Evolutionary conservation across 352 stramenopile genomes (phyloP).

Genomic region (Globisporangium alternatum): DNA sequence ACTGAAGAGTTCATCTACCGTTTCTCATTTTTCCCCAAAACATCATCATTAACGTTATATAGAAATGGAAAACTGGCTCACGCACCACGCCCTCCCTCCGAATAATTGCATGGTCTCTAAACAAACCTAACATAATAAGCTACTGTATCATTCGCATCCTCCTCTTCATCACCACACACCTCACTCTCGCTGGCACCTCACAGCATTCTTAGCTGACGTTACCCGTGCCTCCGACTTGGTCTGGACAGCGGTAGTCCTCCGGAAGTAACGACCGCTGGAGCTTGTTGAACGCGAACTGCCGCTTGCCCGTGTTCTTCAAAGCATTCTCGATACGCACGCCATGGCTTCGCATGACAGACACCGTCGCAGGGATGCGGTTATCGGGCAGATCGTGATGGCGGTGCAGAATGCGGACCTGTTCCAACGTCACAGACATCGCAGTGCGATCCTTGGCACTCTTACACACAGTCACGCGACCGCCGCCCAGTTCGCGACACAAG

Average conservation of each 20-base stretch:
- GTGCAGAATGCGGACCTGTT: slow-evolving; percentile 89
- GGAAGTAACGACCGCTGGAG: slow-evolving; percentile 84
- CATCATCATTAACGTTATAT: slow-evolving; percentile 9
- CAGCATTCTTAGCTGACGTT: slow-evolving; percentile 67
- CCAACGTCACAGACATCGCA: slow-evolving; percentile 96
- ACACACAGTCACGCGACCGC: slow-evolving; percentile 93
- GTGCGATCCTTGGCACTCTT: slow-evolving; percentile 98
- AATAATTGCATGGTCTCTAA: slow-evolving; percentile 9
- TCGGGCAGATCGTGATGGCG: slow-evolving; percentile 76
- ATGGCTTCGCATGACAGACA: slow-evolving; percentile 86
- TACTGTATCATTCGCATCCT: slow-evolving; percentile 12
- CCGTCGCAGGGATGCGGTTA: slow-evolving; percentile 72
- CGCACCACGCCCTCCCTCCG: neutral
- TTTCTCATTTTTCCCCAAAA: slow-evolving; percentile 9
- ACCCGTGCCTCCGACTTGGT: slow-evolving; percentile 77
- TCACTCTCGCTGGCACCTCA: neutral
- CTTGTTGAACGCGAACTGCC: slow-evolving; percentile 88
- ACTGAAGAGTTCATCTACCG: neutral
- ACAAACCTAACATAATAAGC: slow-evolving; percentile 12
- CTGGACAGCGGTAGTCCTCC: slow-evolving; percentile 83
- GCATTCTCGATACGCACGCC: slow-evolving; percentile 88
- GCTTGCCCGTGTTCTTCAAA: slow-evolving; percentile 89
- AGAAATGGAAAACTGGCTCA: slow-evolving; percentile 3
- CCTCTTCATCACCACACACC: neutral
- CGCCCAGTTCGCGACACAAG: slow-evolving; percentile 84